A percentile compares a stretch with the other conserved stretches of the same genome.
These are phyloP conservation scores for Ormosia emarginata DNA, from an alignment of 306 rosid genomes.

Conservation along the genomic window DNA sequence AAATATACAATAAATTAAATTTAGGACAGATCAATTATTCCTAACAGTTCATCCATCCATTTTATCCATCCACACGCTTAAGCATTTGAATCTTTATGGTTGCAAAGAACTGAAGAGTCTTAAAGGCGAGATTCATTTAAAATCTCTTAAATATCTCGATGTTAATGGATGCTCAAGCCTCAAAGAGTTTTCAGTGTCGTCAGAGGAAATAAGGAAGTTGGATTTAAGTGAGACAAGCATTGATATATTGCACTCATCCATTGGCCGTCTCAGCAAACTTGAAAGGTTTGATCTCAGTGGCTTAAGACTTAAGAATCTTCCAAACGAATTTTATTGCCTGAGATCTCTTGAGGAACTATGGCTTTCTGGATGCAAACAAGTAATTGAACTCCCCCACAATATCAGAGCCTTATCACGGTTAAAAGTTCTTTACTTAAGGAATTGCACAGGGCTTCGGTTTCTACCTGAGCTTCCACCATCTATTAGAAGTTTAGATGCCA, in stretches of 20 bases:
- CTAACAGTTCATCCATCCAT: conserved; percentile 11
- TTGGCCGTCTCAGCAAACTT: too few relatives aligned
- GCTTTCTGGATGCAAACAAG: background rate
- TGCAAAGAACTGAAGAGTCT: background rate
- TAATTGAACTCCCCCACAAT: background rate
- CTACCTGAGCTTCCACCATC: background rate
- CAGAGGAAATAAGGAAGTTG: background rate
- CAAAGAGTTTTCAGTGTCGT: background rate
- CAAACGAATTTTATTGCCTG: background rate
- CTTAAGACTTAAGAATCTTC: background rate
- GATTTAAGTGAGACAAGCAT: background rate
- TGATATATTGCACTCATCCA: background rate
- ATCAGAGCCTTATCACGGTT: background rate
- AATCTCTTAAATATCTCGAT: background rate
- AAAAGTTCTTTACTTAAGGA: background rate
- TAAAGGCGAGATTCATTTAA: background rate
- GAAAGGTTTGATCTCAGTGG: too few relatives aligned
- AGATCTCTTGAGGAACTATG: background rate
- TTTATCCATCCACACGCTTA: background rate
- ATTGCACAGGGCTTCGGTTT: background rate
- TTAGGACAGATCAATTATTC: too few relatives aligned
- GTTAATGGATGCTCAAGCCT: background rate
- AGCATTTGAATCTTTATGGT: background rate
- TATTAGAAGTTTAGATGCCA: background rate
- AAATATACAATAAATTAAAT: too few relatives aligned